These are phyloP conservation scores for Babesia ovis DNA, from an alignment of 169 alveolate genomes.

Conservation along the genomic window DNA sequence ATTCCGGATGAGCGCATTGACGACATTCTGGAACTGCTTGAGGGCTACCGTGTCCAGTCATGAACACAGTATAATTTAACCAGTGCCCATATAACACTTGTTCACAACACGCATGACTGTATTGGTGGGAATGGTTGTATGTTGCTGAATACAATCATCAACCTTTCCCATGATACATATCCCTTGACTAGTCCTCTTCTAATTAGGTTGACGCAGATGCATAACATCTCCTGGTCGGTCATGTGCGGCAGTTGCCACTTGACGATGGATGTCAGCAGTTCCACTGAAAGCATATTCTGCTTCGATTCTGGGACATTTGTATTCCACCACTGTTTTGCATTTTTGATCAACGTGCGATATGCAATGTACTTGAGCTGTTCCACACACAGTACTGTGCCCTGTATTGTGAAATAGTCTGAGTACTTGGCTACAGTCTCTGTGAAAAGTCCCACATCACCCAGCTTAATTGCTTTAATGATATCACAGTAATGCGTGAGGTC, in stretches of 20 bases:
- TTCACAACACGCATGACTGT: conserved; percentile 9
- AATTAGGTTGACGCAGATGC: conserved; percentile 83
- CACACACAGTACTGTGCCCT: conserved; percentile 83
- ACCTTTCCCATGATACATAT: conserved; percentile 84
- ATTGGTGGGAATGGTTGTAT: conserved; percentile 81
- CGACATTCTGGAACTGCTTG: conserved; percentile 59
- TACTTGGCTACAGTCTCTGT: conserved; percentile 64
- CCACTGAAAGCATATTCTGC: conserved; percentile 73
- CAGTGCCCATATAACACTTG: neutral
- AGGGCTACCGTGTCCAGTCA: conserved; percentile 67
- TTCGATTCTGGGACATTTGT: conserved; percentile 62
- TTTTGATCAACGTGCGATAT: conserved; percentile 77
- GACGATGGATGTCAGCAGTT: conserved; percentile 66
- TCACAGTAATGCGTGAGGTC: conserved; percentile 75
- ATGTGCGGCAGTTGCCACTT: conserved; percentile 60
- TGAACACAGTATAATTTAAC: neutral
- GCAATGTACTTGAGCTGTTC: conserved; percentile 81
- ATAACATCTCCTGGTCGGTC: conserved; percentile 79
- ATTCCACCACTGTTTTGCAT: conserved; percentile 77
- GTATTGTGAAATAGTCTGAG: conserved; percentile 66
- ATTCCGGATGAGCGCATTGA: conserved; percentile 64
- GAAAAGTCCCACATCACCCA: conserved; percentile 73
- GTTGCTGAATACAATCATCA: conserved; percentile 79
- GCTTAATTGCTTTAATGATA: conserved; percentile 70
- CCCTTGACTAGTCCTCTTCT: conserved; percentile 82